These are phyloP conservation scores for Cryptococcus sp. DNA, from an alignment of 1,284 basidiomycete species.

Conservation along the genomic window DNA sequence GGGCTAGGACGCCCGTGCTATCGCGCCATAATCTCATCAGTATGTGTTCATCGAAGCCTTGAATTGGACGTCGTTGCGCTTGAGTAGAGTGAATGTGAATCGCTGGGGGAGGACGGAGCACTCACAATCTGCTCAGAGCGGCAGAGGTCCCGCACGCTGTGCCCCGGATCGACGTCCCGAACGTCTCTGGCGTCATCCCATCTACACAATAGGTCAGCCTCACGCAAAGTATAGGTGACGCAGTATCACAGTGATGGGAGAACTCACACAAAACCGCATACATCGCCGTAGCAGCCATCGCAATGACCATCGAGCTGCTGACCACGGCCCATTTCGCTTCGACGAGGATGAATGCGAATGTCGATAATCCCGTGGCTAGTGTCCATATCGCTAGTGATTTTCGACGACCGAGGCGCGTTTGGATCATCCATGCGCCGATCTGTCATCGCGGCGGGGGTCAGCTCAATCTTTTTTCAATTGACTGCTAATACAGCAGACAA, in stretches of 20 bases:
- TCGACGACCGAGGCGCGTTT: conserved; percentile 71
- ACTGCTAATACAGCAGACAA: too few species aligned
- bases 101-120: conserved; percentile 21
- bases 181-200: conserved; percentile 88
- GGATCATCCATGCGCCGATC: conserved; percentile 88
- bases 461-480: too few species aligned
- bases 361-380: conserved; percentile 76
- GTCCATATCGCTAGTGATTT: conserved; percentile 79
- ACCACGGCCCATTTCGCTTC: conserved; percentile 66
- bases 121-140: conserved; percentile 80
- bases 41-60: too few species aligned
- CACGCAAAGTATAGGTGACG: background rate
- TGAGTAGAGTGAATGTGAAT: too few species aligned
- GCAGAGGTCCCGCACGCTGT: conserved; percentile 90
- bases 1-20: conserved; percentile 88
- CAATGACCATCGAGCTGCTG: conserved; percentile 77
- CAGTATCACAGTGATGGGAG: conserved; percentile 15
- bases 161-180: conserved; percentile 78
- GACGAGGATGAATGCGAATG: conserved; percentile 70
- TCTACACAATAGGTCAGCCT: conserved; percentile 29
- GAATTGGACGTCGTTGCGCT: too few species aligned
- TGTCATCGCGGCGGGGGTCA: conserved; percentile 41
- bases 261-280: conserved; percentile 84
- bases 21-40: too few species aligned
- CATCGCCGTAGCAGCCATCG: conserved; percentile 82